Evolutionary conservation across 2,329 filamentous ascomycete genomes (phyloP).

Genomic region (Lachnellula willkommii): DNA sequence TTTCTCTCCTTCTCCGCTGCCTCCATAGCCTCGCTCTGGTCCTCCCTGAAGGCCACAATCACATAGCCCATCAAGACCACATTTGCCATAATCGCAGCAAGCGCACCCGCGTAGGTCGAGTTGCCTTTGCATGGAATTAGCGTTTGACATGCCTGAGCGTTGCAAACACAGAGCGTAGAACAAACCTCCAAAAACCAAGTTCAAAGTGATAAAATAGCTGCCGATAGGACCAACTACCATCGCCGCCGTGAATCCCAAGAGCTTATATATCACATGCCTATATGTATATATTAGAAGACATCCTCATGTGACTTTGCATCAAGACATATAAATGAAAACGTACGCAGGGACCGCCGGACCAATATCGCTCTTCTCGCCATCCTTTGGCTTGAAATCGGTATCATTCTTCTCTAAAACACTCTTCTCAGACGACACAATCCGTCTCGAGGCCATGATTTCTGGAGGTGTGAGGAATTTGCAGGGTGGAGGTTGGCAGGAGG

Average conservation of each 20-base stretch:
- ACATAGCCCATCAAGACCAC: constrained; percentile 87
- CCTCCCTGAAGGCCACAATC: constrained; percentile 85
- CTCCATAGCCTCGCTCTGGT: constrained; percentile 44
- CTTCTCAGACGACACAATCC: constrained; percentile 62
- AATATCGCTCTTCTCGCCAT: constrained; percentile 61
- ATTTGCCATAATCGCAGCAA: constrained; percentile 86
- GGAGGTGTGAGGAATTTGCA: not conserved
- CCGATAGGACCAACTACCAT: constrained; percentile 87
- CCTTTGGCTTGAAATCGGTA: constrained; percentile 35
- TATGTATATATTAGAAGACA: not conserved
- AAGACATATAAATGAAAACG: constrained; percentile 32
- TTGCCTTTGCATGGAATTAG: constrained; percentile 56
- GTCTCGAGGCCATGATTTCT: constrained; percentile 59
- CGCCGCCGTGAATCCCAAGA: constrained; percentile 82
- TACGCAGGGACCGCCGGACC: constrained; percentile 79
- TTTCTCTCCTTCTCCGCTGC: constrained; percentile 40
- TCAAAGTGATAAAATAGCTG: constrained; percentile 78
- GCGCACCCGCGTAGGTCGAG: constrained; percentile 76
- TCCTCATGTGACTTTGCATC: constrained; percentile 12
- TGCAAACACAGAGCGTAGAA: constrained; percentile 3
- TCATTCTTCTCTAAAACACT: constrained; percentile 59
- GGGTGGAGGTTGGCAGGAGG: not conserved
- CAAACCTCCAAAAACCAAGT: constrained; percentile 71
- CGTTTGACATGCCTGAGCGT: not conserved
- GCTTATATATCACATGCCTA: constrained; percentile 81